Conservation (phyloP, 2,329 filamentous ascomycete genomes). For the Aspergillus brunneoviolaceus region DNA sequence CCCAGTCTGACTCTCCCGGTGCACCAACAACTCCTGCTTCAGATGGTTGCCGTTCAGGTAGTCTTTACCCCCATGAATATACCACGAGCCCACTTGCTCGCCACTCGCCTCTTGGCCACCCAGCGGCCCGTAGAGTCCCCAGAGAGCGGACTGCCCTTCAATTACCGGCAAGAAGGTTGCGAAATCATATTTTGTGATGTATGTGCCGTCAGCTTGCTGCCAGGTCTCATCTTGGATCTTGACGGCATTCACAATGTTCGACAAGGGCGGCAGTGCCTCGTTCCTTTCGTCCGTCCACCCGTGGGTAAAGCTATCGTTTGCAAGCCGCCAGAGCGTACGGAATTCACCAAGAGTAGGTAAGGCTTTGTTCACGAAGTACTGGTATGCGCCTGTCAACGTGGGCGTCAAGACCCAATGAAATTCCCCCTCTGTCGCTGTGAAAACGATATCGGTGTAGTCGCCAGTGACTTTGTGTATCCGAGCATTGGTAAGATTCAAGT, state of each 20-base stretch:
- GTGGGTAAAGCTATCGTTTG: constrained; percentile 50
- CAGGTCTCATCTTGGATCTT: constrained; percentile 58
- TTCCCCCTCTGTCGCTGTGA: constrained; percentile 49
- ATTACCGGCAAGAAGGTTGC: constrained; percentile 26
- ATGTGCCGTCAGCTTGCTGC: constrained; percentile 48
- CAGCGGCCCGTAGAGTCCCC: constrained; percentile 48
- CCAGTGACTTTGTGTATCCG: constrained; percentile 41
- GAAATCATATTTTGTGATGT: constrained; percentile 56
- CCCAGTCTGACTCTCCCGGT: constrained; percentile 52
- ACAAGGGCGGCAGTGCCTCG: constrained; percentile 45
- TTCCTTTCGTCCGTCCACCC: constrained; percentile 50
- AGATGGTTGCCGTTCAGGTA: constrained; percentile 55
- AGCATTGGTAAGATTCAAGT: constrained; percentile 51
- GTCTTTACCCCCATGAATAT: constrained; percentile 52
- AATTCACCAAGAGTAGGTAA: constrained; percentile 52
- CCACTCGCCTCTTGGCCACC: too few species aligned
- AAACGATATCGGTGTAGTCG: constrained; percentile 51
- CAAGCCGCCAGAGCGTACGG: constrained; percentile 52
- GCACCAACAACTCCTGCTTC: constrained; percentile 55
- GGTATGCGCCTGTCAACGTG: constrained; percentile 53
- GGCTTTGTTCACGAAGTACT: constrained; percentile 55
- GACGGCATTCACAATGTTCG: constrained; percentile 45
- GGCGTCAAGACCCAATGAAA: constrained; percentile 55
- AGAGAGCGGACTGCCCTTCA: too few species aligned
- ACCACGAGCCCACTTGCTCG: constrained; percentile 52